A percentile compares a stretch with the other conserved stretches of the same genome.
Conservation (phyloP, 2,329 filamentous ascomycete species). For the Sarocladium brachiariae region DNA sequence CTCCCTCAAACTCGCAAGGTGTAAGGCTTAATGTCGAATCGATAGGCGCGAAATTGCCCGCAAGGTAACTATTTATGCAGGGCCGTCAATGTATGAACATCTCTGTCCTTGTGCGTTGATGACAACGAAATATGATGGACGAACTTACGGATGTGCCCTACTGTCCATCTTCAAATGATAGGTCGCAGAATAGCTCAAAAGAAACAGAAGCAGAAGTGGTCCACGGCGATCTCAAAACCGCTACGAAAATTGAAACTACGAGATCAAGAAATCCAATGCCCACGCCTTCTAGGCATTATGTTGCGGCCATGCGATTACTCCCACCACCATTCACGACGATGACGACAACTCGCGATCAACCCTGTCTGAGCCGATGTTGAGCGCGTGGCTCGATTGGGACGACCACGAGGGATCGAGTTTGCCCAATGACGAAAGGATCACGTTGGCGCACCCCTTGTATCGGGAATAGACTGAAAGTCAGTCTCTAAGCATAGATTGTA, state of each 20-base stretch:
- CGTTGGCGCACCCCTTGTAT: neutral
- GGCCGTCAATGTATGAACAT: too few relatives aligned
- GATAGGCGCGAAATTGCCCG: constrained; percentile 65
- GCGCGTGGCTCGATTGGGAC: too few relatives aligned
- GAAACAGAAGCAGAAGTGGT: too few relatives aligned
- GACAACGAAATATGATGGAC: too few relatives aligned
- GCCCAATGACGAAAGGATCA: neutral
- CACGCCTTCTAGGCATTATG: too few relatives aligned
- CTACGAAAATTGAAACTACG: neutral
- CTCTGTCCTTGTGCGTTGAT: too few relatives aligned
- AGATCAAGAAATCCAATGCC: too few relatives aligned
- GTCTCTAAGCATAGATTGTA: too few relatives aligned
- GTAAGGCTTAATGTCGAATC: constrained; percentile 47
- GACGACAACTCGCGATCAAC: neutral
- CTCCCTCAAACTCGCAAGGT: constrained; percentile 49
- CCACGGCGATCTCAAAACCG: neutral
- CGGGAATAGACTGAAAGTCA: neutral
- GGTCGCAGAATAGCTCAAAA: too few relatives aligned
- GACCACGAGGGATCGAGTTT: neutral
- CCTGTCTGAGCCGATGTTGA: neutral
- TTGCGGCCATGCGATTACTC: neutral
- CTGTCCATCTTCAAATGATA: too few relatives aligned
- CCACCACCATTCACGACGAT: neutral
- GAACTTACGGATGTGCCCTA: constrained; percentile 6
- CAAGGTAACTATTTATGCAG: constrained; percentile 49